Conservation (phyloP, 345 rosid species). For the Euphorbia lathyris region DNA sequence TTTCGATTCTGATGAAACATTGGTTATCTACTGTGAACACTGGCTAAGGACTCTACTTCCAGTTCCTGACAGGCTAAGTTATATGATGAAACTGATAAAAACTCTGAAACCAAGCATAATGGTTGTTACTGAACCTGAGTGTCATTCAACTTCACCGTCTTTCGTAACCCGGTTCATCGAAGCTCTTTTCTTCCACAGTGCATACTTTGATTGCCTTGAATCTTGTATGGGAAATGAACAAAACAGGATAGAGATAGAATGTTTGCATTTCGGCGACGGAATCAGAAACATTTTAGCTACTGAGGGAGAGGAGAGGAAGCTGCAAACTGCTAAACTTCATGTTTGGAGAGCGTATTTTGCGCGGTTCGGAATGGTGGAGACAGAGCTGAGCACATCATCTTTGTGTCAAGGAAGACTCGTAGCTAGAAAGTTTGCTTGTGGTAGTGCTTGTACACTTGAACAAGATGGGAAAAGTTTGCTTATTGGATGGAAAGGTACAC, state of each 20-base stretch:
- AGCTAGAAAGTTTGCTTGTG: slow-evolving; percentile 20
- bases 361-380: slow-evolving; percentile 39
- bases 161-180: slow-evolving; percentile 48
- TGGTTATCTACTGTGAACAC: slow-evolving; percentile 27
- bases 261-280: slow-evolving; percentile 26
- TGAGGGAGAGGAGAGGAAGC: slow-evolving; percentile 43
- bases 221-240: slow-evolving; percentile 30
- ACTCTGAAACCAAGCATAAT: slow-evolving; percentile 35
- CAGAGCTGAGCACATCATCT: slow-evolving; percentile 36
- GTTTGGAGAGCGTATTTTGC: slow-evolving; percentile 46
- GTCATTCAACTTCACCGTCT: slow-evolving; percentile 41
- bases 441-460: slow-evolving; percentile 21
- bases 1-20: slow-evolving; percentile 34
- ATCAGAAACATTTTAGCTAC: slow-evolving; percentile 34
- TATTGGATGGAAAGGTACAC: slow-evolving; percentile 52
- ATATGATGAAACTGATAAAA: slow-evolving; percentile 37
- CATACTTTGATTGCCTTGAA: slow-evolving; percentile 41
- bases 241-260: slow-evolving; percentile 27
- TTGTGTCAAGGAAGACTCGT: slow-evolving; percentile 42
- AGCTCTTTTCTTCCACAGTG: slow-evolving; percentile 36
- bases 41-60: slow-evolving; percentile 25
- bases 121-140: slow-evolving; percentile 49
- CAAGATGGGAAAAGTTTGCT: slow-evolving; percentile 35
- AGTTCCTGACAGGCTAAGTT: slow-evolving; percentile 35
- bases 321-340: slow-evolving; percentile 36